Evolutionary conservation across 2,329 filamentous ascomycete species (phyloP).

Genomic region (Pyrenophora teres): DNA sequence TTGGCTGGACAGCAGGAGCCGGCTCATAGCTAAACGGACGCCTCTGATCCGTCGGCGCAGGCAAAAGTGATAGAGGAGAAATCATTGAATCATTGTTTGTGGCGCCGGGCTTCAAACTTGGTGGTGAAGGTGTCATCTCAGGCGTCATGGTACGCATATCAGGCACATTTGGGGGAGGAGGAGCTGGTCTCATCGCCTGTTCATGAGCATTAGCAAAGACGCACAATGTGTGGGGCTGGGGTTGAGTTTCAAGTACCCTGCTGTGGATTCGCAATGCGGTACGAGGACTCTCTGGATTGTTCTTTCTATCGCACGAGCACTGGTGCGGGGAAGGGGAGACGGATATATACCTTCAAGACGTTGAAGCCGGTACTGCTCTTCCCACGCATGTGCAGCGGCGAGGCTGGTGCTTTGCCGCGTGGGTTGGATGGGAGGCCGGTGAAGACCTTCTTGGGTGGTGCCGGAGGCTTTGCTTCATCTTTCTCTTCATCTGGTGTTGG

Average conservation of each 20-base stretch:
- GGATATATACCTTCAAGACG: slow-evolving; percentile 43
- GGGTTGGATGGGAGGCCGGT: slow-evolving; percentile 39
- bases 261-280: slow-evolving; percentile 10
- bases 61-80: slow-evolving; percentile 30
- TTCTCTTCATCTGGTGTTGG: slow-evolving; percentile 39
- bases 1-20: slow-evolving; percentile 1
- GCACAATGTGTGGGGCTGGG: background rate
- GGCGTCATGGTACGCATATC: slow-evolving; percentile 34
- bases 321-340: slow-evolving; percentile 29
- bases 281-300: background rate
- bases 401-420: slow-evolving; percentile 26
- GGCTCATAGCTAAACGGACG: slow-evolving; percentile 37
- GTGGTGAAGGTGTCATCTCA: slow-evolving; percentile 38
- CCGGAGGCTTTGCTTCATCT: slow-evolving; percentile 10
- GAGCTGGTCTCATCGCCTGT: slow-evolving; percentile 30
- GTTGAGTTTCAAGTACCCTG: slow-evolving; percentile 12
- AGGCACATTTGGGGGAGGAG: slow-evolving; percentile 17
- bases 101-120: slow-evolving; percentile 19
- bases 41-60: slow-evolving; percentile 19
- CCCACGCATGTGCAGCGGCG: slow-evolving; percentile 38
- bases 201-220: background rate
- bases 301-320: slow-evolving; percentile 25
- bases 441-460: slow-evolving; percentile 31
- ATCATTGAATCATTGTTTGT: slow-evolving; percentile 19
- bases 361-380: slow-evolving; percentile 48